These are phyloP conservation scores for Nitzschia sp. DNA, from an alignment of 108 stramenopile species.

Conservation along the genomic window DNA sequence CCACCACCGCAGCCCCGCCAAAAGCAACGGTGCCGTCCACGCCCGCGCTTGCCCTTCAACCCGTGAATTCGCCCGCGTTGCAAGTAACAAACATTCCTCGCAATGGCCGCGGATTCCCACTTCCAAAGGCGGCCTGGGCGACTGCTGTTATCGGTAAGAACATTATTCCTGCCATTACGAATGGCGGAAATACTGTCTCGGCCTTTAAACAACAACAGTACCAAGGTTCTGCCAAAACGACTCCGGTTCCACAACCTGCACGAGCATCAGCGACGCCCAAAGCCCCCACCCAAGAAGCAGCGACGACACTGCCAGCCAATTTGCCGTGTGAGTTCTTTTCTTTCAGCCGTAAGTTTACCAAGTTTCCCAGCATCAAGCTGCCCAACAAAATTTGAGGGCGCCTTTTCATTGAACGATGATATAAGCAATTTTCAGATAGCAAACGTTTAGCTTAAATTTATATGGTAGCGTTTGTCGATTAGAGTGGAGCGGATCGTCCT, in stretches of 20 bases:
- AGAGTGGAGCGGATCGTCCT: too few species aligned
- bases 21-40: background rate
- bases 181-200: background rate
- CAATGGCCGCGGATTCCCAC: conserved; percentile 10
- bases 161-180: too few species aligned
- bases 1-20: background rate
- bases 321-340: conserved; percentile 31
- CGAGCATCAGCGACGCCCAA: background rate
- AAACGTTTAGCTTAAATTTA: too few species aligned
- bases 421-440: too few species aligned
- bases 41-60: background rate
- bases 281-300: background rate
- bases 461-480: too few species aligned
- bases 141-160: background rate
- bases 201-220: background rate
- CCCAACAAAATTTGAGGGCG: too few species aligned
- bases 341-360: conserved; percentile 31
- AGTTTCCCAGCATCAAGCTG: conserved; percentile 13
- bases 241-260: background rate
- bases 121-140: background rate
- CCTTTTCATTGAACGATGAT: too few species aligned
- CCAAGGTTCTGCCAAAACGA: background rate
- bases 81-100: too few species aligned
- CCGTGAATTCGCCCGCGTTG: too few species aligned
- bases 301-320: conserved; percentile 9